Base-by-base conservation (phyloP, 352 stramenopile species). In the Globisporangium splendens region DNA sequence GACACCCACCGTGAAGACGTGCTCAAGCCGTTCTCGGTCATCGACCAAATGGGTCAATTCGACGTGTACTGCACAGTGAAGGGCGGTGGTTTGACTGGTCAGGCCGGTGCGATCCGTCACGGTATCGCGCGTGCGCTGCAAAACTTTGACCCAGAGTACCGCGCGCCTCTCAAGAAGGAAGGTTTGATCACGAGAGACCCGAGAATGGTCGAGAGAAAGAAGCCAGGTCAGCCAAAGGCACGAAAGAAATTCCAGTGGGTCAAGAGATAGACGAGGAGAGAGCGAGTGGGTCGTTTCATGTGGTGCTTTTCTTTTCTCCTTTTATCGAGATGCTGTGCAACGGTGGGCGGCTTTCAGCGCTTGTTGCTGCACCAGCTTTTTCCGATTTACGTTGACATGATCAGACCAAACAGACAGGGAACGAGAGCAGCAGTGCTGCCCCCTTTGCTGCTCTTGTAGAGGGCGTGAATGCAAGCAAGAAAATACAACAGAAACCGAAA, bases 201-300 rank as follows among this genome's bases (percentile, higher is more conserved):
- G 63, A 75, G 96, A 71, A 97, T 95, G 77, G 96, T 99, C 50
- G 96, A 99, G 80, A 79, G 93, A 59, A 99, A 99, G 83, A 99
- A 98, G 74, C 58, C 95, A 38, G 96, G 96, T 61, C 90, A 94
- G 66, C 77, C 88, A 35, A 99, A 99, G 81, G 96, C 96, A 7
- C 88, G 96, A 64, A 99, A 98, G 88, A 92, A 93, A 70, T 97
- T 96, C 70, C 96, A 99, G 80, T 99, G 96, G 96, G 94, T 98
- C 68, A 98, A 98, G 81, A 95, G 96, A 92, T 99, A 96, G 75
- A 86, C 66, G 63, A 46, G 33, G 14, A n/a, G 38, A 39, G 55
- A 50, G 51, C 41, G 31, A n/a, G 18, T 17, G 41, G 12, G 11
- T 14, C 46, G 28, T 17, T 31, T 22, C 46, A 22, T 46, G 35